Conservation (phyloP, 192 early-diverging fungal species). For the Coemansia sp. region DNA sequence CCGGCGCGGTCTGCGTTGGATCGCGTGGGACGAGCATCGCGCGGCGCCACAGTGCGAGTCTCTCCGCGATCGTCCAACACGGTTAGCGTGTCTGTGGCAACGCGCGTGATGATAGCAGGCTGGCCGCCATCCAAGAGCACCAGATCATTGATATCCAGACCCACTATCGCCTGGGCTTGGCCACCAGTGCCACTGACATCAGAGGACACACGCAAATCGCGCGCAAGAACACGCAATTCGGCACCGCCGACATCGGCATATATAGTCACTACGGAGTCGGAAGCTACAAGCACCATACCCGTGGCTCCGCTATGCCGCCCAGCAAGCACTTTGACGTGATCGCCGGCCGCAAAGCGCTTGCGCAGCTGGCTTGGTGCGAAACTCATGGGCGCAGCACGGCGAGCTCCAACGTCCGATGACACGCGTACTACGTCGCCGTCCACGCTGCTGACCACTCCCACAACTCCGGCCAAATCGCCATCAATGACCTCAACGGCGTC, state of each 20-base stretch:
- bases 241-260: constrained; percentile 67
- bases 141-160: constrained; percentile 87
- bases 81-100: constrained; percentile 71
- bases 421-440: constrained; percentile 72
- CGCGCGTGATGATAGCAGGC: constrained; percentile 80
- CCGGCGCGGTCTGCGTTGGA: constrained; percentile 23
- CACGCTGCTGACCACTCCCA: constrained; percentile 74
- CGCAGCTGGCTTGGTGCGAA: constrained; percentile 71
- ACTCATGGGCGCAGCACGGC: constrained; percentile 48
- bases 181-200: constrained; percentile 42
- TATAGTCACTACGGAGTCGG: constrained; percentile 78
- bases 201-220: constrained; percentile 84
- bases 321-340: constrained; percentile 91
- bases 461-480: constrained; percentile 79
- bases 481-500: constrained; percentile 85
- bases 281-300: constrained; percentile 85
- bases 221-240: constrained; percentile 86
- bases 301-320: constrained; percentile 83
- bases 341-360: constrained; percentile 89
- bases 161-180: constrained; percentile 49
- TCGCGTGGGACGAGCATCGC: constrained; percentile 73
- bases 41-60: constrained; percentile 61
- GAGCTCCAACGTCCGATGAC: constrained; percentile 60
- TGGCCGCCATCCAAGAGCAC: constrained; percentile 76
- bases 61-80: constrained; percentile 78